A percentile compares a stretch with the other conserved stretches of the same genome.
phyloP scores from a whole-genome alignment of 2,329 filamentous ascomycete species.

The Colletotrichum lindemuthianum region DNA sequence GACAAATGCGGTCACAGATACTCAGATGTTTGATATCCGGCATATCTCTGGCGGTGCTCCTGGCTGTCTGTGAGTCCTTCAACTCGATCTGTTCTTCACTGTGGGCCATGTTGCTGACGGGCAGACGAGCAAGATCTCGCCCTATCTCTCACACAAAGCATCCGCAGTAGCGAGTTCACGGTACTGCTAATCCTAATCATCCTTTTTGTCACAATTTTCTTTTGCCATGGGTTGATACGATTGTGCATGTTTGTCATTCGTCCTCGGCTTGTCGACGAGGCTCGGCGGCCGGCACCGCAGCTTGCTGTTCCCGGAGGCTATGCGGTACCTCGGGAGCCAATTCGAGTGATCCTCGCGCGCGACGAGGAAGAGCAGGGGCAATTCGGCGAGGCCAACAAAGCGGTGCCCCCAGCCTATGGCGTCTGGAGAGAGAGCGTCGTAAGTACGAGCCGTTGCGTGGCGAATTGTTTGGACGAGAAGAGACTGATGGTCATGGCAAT shows the following conservation, averaged over 20 bases:
- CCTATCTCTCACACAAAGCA: slow-evolving; percentile 72
- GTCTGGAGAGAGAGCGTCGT: slow-evolving; percentile 86
- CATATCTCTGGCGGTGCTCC: slow-evolving; percentile 65
- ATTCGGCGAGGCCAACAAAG: slow-evolving; percentile 62
- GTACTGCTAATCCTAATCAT: slow-evolving; percentile 84
- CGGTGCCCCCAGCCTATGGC: slow-evolving; percentile 85
- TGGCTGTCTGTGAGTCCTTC: slow-evolving; percentile 77
- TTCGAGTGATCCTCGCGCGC: slow-evolving; percentile 77
- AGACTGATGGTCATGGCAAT: slow-evolving; percentile 16
- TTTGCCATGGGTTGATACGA: slow-evolving; percentile 81
- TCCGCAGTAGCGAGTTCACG: slow-evolving; percentile 76
- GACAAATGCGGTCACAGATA: slow-evolving; percentile 63
- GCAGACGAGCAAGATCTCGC: slow-evolving; percentile 72
- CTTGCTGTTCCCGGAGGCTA: slow-evolving; percentile 71
- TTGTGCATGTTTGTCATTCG: slow-evolving; percentile 74
- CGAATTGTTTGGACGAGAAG: not conserved
- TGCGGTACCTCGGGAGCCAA: slow-evolving; percentile 76
- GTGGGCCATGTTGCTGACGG: not conserved
- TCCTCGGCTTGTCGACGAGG: slow-evolving; percentile 44
- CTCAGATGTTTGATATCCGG: slow-evolving; percentile 74
- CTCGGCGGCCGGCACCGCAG: slow-evolving; percentile 45
- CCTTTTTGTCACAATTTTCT: slow-evolving; percentile 78
- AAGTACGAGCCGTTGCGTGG: slow-evolving; percentile 49
- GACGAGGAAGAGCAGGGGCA: slow-evolving; percentile 73
- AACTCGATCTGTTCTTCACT: not conserved